Evolutionary conservation across 768 basidiomycete species (phyloP), one percentile per base, ranked within the genome.

Genomic region (Suillus variegatus): DNA sequence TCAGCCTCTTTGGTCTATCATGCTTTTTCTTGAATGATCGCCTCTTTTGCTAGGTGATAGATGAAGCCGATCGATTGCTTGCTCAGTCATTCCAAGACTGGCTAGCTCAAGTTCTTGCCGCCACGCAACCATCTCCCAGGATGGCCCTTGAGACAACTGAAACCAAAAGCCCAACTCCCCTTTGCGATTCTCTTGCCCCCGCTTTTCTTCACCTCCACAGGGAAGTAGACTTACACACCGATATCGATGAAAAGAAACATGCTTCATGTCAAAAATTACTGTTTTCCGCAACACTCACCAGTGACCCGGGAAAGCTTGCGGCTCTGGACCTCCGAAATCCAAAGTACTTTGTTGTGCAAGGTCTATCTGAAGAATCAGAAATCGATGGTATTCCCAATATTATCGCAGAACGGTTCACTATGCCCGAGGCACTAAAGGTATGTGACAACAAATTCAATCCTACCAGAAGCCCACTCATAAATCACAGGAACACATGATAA

Each of bases 81-180:
- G 91, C 92, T 12, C 95, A 98, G 74, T 94, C 94, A 1, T 99
- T 97, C 79, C 95, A 99, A 76, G 93, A 94, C 74, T 99, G 96
- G 97, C 81, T 99, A 3, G 85, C 86, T 7, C 88, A 89, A 71
- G 92, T 99, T 4, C 80, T 97, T 9, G 79, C 84, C n/a, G 94
- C 93, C 8, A 91, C 88, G 12, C 85, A 79, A 44, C 81, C 83
- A 75, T 68, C 82, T 72, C 32, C 75, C 74, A 58, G 57, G 25
- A 28, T 18, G 22, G 16, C 18, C 22, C 64, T 69, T 54, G 58
- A 51, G 22, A 58, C 64, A 28, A 64, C 40, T 35, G 22, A 43
- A 16, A 51, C 60, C 18, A 57, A 43, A 5, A 64, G 60, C 12
- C 56, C 54, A 43, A 60, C 61, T 52, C 61, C 36, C 12, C 35